These are phyloP conservation scores for Taxillus chinensis DNA, from an alignment of 164 flowering plant species.

Conservation along the genomic window DNA sequence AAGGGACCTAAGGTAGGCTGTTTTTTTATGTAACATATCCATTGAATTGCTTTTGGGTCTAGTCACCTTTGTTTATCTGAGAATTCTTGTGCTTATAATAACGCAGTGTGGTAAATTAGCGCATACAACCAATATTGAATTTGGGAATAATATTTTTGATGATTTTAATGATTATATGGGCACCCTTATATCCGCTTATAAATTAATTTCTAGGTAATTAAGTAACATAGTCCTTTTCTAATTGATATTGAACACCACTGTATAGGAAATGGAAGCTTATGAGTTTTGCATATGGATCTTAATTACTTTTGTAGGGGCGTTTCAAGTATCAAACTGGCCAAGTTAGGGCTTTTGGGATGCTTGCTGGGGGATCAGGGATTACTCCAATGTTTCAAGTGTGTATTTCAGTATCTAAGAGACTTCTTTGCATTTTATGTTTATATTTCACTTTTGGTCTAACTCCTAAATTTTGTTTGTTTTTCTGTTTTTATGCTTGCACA, in stretches of 20 bases:
- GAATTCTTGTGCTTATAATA: no score
- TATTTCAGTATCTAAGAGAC: neutral
- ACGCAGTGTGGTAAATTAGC: no score
- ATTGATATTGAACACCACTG: neutral
- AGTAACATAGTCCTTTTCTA: neutral
- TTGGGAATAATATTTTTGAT: no score
- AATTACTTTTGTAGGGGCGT: constrained; percentile 53
- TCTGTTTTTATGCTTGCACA: neutral
- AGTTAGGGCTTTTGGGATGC: constrained; percentile 94
- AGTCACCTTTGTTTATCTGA: no score
- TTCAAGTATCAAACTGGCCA: constrained; percentile 84
- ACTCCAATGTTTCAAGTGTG: constrained; percentile 97
- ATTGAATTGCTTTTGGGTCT: neutral
- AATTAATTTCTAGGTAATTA: neutral
- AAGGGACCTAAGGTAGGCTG: constrained; percentile 88
- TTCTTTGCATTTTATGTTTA: neutral
- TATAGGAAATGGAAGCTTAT: neutral
- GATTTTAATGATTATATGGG: no score
- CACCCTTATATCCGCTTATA: no score
- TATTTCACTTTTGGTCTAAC: neutral
- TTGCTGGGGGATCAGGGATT: constrained; percentile 98
- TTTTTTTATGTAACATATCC: neutral
- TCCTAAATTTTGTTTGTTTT: neutral
- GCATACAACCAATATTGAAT: no score
- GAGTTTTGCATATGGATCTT: neutral